A percentile compares a stretch with the other conserved stretches of the same genome.
Conservation (phyloP, 2,329 filamentous ascomycete species). For the Penicillium sp. region DNA sequence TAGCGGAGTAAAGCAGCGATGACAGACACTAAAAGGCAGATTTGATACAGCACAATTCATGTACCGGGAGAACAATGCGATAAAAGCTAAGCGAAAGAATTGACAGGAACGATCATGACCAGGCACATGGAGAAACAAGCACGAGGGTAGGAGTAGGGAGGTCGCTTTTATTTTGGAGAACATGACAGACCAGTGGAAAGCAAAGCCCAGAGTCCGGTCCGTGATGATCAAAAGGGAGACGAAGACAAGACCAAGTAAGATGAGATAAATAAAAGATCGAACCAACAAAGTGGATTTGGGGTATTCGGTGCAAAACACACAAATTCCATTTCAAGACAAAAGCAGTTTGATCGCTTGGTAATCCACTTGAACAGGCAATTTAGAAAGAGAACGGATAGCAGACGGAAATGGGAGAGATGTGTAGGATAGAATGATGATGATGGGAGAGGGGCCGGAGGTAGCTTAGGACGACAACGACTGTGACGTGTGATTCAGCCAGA, state of each 20-base stretch:
- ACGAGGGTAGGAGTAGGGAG: constrained; percentile 28
- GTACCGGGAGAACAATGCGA: constrained; percentile 21
- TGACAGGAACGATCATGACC: constrained; percentile 19
- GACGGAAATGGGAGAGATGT: constrained; percentile 7
- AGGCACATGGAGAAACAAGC: constrained; percentile 22
- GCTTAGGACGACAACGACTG: constrained; percentile 9
- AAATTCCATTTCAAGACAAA: constrained; percentile 46
- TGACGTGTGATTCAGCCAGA: constrained; percentile 12
- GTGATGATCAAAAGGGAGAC: constrained; percentile 32
- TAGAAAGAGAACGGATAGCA: constrained; percentile 27
- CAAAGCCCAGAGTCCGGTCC: constrained; percentile 29
- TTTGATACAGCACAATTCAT: constrained; percentile 22
- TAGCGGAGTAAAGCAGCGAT: constrained; percentile 5
- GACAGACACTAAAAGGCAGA: constrained; percentile 16
- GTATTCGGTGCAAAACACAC: constrained; percentile 47
- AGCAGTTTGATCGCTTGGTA: constrained; percentile 42
- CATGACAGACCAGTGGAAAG: constrained; percentile 33
- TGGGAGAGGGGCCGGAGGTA: constrained; percentile 19
- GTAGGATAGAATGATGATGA: constrained; percentile 20
- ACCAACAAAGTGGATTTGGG: constrained; percentile 42
- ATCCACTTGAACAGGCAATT: constrained; percentile 39
- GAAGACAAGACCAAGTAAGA: neutral
- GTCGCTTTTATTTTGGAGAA: constrained; percentile 40
- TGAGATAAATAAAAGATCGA: constrained; percentile 30
- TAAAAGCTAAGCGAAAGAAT: constrained; percentile 20